Base-by-base conservation (phyloP, 768 basidiomycete genomes). In the Symmetrospora coprosmae region DNA sequence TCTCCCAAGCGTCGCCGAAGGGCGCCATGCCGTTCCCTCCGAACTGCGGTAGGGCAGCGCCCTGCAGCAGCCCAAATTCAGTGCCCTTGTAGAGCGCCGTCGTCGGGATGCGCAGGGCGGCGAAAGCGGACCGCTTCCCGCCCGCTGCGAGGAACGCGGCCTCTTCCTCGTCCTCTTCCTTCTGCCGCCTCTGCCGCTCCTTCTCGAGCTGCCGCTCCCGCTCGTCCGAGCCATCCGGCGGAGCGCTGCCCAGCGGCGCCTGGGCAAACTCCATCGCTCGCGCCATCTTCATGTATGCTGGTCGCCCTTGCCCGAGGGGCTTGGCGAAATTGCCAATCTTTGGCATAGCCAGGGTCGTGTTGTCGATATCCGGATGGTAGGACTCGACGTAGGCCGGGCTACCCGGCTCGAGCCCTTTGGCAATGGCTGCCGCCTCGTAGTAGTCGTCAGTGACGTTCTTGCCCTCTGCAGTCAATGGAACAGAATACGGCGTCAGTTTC, bases 401-500 rank as follows among this genome's bases (percentile, higher is more conserved):
- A 13, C 86, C 85, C 0, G 91, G 78, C 65, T 84, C 83, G 66
- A 87, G 78, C 5, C 89, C 91, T 33, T 82, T 81, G n/a, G 80
- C 80, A 2, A 82, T 78, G 0, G 80, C 80, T 59, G 85, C 85
- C 38, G 84, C 85, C 72, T 99, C 94, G 73, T 87, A 88, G 71
- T 99, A 99, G 74, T 97, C 94, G 69, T 97, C 94, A 6, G 80
- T 79, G 1, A 97, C 83, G 85, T 90, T 92, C 69, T 80, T 77
- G 0, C 92, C 94, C 58, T 89, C 91, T 94, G 53, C 7, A n/a
- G n/a, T n/a, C n/a, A 41, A 33, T 2, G 17, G 2, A 58, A 19
- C 63, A 39, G 28, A 50, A 31, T 8, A 41, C 0, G 34, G 2
- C 16, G 14, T n/a, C n/a, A n/a, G n/a, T n/a, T n/a, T n/a, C n/a